A percentile compares a stretch with the other conserved stretches of the same genome.
These are phyloP conservation scores for Neonectria magnoliae DNA, from an alignment of 2,329 filamentous ascomycete species.

Conservation along the genomic window DNA sequence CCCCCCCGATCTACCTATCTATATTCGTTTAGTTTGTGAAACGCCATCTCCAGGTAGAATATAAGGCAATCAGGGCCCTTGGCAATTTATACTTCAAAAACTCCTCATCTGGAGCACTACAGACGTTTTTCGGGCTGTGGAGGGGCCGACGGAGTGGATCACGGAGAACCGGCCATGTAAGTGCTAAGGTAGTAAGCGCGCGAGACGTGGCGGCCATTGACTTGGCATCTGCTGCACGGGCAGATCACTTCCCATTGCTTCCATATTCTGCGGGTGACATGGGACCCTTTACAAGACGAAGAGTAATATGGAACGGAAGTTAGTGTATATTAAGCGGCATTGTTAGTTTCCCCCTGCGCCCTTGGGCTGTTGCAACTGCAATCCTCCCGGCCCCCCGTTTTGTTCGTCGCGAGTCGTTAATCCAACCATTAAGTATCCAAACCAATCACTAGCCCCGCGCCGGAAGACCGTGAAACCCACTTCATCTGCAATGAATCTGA, in stretches of 20 bases:
- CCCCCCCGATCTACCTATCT: constrained; percentile 11
- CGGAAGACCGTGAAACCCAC: neutral
- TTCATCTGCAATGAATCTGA: neutral
- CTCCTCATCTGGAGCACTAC: neutral
- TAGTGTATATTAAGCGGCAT: constrained; percentile 7
- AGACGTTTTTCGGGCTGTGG: neutral
- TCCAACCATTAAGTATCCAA: constrained; percentile 1
- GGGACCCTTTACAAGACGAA: neutral
- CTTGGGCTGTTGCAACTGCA: neutral
- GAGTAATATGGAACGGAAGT: too few relatives aligned
- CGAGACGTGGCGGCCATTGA: constrained; percentile 10
- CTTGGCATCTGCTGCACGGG: neutral
- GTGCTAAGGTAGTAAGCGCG: neutral
- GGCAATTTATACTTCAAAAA: neutral
- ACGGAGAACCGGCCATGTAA: neutral
- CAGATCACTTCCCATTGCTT: constrained; percentile 19
- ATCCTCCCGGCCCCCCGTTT: neutral
- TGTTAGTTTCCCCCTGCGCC: constrained; percentile 16
- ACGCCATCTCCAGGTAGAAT: constrained; percentile 8
- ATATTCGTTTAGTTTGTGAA: neutral
- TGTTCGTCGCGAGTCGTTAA: neutral
- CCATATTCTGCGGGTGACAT: constrained; percentile 16
- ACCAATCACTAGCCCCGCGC: neutral
- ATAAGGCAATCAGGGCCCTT: neutral
- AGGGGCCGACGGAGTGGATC: neutral